Percentiles rank a stretch among this genome's conserved stretches.
Conservation (phyloP, 2,329 filamentous ascomycete genomes). For the Mycosphaerelloides madeirae region DNA sequence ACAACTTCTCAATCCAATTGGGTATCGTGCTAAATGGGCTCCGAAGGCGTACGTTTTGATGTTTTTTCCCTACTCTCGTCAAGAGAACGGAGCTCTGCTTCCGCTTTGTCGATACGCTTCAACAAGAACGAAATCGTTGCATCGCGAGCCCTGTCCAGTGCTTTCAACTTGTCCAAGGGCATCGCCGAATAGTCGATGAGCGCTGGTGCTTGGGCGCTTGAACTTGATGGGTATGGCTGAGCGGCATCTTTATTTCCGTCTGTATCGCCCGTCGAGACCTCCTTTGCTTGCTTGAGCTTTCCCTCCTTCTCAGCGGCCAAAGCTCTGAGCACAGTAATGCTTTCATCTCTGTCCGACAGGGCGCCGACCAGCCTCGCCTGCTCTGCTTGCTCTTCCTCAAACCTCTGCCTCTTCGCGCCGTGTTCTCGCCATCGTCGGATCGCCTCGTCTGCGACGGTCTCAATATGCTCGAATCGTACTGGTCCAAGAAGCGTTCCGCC, state of each 20-base stretch:
- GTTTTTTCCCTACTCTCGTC: neutral
- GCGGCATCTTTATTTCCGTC: neutral
- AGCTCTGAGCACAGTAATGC: slow-evolving; percentile 43
- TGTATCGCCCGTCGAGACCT: slow-evolving; percentile 4
- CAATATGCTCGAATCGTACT: slow-evolving; percentile 50
- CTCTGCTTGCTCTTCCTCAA: slow-evolving; percentile 30
- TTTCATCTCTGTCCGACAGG: slow-evolving; percentile 45
- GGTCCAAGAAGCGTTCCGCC: slow-evolving; percentile 47
- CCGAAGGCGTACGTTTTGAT: too few relatives aligned
- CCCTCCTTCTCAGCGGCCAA: slow-evolving; percentile 45
- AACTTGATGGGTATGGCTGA: slow-evolving; percentile 4
- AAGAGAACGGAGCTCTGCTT: slow-evolving; percentile 27
- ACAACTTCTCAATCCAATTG: neutral
- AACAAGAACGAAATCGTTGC: slow-evolving; percentile 50
- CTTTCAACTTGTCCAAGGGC: slow-evolving; percentile 37
- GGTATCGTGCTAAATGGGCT: too few relatives aligned
- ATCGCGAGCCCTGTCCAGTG: slow-evolving; percentile 49
- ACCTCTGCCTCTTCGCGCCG: slow-evolving; percentile 27
- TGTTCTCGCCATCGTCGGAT: slow-evolving; percentile 39
- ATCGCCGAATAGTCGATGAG: slow-evolving; percentile 40
- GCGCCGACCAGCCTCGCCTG: slow-evolving; percentile 37
- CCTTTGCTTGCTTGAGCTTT: slow-evolving; percentile 26
- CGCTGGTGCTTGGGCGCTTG: slow-evolving; percentile 10
- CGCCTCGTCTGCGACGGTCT: slow-evolving; percentile 45
- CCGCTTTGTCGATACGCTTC: slow-evolving; percentile 50